Evolutionary conservation across 345 rosid species (phyloP), one percentile per base, ranked within the genome.

Genomic region (Eucalyptus brandiana): DNA sequence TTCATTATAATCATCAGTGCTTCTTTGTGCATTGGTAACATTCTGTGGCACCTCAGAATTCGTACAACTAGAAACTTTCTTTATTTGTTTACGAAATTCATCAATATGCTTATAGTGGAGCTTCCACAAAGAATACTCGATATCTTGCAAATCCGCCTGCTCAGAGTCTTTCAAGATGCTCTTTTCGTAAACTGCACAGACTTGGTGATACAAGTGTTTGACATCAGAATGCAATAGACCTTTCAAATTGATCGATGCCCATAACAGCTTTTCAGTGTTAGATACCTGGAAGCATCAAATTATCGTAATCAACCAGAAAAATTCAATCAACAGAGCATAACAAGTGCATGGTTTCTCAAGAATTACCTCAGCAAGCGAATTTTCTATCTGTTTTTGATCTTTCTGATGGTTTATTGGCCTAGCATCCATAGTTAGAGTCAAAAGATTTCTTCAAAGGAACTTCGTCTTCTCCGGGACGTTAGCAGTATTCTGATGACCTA

Each of bases 51-150:
- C 16, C 47, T 86, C 80, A 30, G 60, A 67, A 86, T 34, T 88
- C 18, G 44, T 54, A 40, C 86, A 88, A 87, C 91, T 37, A 54
- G 96, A 88, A 91, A 72, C 91, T 91, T 83, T 90, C 92, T 95
- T 95, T 9, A 92, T 90, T 80, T 93, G 93, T 76, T 95, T 96
- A 87, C 99, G 99, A 90, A 96, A 97, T 91, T 97, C 99, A 88
- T 93, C 98, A 13, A 97, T 97, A 87, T 95, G 97, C 87, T 89
- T 94, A 80, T 96, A 96, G 76, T 97, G 99, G 58, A 97, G 94
- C 94, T 96, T 97, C 99, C 99, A 97, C 83, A 97, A 89, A 67
- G 94, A 96, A 91, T 93, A 97, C 92, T 97, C 99, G 37, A 94
- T 92, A 89, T 97, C 98, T 91, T 97, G 98, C 93, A 97, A 95